Conservation (phyloP, 1,139 yeast genomes). For the Kluyveromyces marxianus region DNA sequence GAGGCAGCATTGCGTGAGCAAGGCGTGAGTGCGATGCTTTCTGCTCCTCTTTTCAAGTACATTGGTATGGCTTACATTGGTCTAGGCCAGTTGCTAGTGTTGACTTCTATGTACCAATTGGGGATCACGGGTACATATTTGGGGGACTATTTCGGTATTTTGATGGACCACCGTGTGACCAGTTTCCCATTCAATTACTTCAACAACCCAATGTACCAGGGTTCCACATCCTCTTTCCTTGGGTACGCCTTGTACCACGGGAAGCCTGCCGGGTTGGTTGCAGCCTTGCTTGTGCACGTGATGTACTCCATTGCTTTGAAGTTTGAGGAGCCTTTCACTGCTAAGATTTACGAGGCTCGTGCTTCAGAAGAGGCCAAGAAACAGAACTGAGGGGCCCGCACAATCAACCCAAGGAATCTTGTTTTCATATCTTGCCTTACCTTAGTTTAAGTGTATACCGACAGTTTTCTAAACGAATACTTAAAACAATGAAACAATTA, state of each 20-base stretch:
- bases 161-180: constrained; percentile 86
- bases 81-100: constrained; percentile 71
- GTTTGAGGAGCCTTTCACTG: constrained; percentile 96
- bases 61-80: constrained; percentile 44
- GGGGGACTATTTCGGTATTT: constrained; percentile 95
- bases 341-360: constrained; percentile 68
- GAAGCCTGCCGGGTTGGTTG: constrained; percentile 79
- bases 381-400: constrained; percentile 5
- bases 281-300: constrained; percentile 62
- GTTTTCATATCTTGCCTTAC: background rate
- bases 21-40: constrained; percentile 39
- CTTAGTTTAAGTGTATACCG: background rate
- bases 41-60: constrained; percentile 35
- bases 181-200: constrained; percentile 87
- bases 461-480: no score
- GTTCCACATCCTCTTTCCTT: constrained; percentile 79
- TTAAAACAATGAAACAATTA: no score
- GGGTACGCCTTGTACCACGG: constrained; percentile 87
- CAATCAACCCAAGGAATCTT: background rate
- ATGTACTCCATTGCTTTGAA: constrained; percentile 79
- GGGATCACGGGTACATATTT: constrained; percentile 95
- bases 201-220: constrained; percentile 95
- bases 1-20: constrained; percentile 59
- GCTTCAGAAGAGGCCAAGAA: constrained; percentile 35
- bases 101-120: constrained; percentile 83